phyloP scores from a whole-genome alignment of 169 alveolate species.

The Plasmodium adleri region DNA sequence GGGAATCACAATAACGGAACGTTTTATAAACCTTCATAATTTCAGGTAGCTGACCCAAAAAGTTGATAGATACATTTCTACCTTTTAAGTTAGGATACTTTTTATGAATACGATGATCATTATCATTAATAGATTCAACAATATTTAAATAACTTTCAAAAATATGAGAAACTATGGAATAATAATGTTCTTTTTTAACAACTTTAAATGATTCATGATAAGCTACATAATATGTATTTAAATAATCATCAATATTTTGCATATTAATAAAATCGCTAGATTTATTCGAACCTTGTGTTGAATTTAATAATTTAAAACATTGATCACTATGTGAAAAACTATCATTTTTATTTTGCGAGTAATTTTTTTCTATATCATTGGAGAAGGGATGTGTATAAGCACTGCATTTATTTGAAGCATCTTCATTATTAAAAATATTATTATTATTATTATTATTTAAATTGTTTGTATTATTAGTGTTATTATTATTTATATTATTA shows the following conservation, averaged over 20 bases:
- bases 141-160: constrained; percentile 51
- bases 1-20: constrained; percentile 46
- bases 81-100: constrained; percentile 13
- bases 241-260: constrained; percentile 39
- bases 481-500: background rate
- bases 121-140: background rate
- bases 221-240: constrained; percentile 52
- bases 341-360: background rate
- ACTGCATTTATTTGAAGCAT: constrained; percentile 7
- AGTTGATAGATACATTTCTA: constrained; percentile 15
- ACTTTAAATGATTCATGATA: constrained; percentile 47
- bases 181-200: constrained; percentile 37
- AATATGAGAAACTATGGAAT: constrained; percentile 42
- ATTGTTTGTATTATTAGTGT: background rate
- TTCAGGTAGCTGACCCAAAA: constrained; percentile 52
- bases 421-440: background rate
- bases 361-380: background rate
- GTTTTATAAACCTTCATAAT: constrained; percentile 60
- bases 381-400: no score
- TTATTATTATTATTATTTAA: background rate
- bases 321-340: no score
- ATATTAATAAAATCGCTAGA: constrained; percentile 27
- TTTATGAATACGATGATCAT: background rate
- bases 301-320: background rate
- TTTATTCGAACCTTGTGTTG: background rate